A percentile compares a stretch with the other conserved stretches of the same genome.
These are phyloP conservation scores for Arachis monticola DNA, from an alignment of 331 rosid genomes.

Conservation along the genomic window DNA sequence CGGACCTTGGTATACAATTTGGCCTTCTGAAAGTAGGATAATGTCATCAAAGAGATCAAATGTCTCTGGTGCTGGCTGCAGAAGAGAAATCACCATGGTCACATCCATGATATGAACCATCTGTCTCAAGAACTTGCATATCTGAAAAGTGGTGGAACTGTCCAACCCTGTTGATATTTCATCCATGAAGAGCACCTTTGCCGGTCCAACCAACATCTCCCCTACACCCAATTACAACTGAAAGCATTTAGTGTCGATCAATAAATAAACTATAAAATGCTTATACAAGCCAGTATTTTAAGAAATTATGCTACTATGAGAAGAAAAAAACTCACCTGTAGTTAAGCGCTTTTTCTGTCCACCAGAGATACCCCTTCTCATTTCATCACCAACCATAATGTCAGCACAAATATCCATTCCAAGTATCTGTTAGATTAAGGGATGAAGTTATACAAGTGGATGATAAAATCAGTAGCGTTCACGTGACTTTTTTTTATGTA, in stretches of 20 bases:
- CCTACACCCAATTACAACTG: conserved; percentile 36
- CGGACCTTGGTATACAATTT: conserved; percentile 85
- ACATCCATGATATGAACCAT: conserved; percentile 53
- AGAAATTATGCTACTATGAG: background rate
- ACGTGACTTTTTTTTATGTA: too few species aligned
- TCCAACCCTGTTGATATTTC: conserved; percentile 64
- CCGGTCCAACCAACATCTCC: conserved; percentile 60
- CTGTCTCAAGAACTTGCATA: conserved; percentile 51
- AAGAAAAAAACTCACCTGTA: conserved; percentile 40
- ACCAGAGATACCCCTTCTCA: conserved; percentile 63
- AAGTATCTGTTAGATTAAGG: conserved; percentile 41
- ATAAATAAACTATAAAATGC: background rate
- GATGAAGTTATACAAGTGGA: background rate
- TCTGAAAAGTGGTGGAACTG: conserved; percentile 57
- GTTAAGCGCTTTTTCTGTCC: conserved; percentile 57
- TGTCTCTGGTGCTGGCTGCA: conserved; percentile 61
- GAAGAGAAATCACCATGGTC: conserved; percentile 53
- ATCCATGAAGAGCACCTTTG: conserved; percentile 53
- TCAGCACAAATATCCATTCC: conserved; percentile 56
- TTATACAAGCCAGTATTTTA: background rate
- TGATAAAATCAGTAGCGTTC: too few species aligned
- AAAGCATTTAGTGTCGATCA: background rate
- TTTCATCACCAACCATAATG: conserved; percentile 48
- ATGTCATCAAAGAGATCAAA: conserved; percentile 74
- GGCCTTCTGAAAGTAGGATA: conserved; percentile 72